Base-by-base conservation (phyloP, 805 yeast genomes). In the Nakazawaea holstii region DNA sequence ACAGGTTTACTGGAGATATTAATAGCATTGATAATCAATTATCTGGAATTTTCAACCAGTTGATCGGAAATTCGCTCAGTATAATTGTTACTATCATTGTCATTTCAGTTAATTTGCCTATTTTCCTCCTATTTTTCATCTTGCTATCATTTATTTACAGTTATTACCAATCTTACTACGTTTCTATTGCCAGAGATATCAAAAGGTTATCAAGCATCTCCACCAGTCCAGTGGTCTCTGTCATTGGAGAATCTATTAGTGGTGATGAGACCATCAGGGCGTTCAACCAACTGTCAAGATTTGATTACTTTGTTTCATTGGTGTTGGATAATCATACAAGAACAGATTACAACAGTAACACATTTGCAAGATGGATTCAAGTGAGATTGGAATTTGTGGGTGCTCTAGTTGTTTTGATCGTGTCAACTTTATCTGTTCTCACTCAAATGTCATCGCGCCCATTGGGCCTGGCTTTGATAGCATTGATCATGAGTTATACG, bases 231-330 rank as follows among this genome's bases (percentile, higher is more conserved):
- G 80, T 88, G n/a, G 85, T 77, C 68, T 85, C 95, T 0, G 89
- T 85, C 54, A 73, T 90, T 53, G 91, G 87, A 59, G 97, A 90
- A 59, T 81, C 90, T 2, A 66, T 90, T 41, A 75, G 74, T 31
- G 97, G 97, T 10, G 77, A 84, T 24, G 79, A 80, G 41, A 90
- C 95, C 1, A 81, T 90, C 48, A 72, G 84, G 40, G 96, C 96
- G 0, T 91, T 76, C 58, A 69, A 73, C n/a, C 95, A 87, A 53
- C 64, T 64, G 27, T 72, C 69, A 4, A 70, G 95, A 49, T 90
- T 89, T 64, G 67, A 69, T 24, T 75, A 63, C 57, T 71, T 79
- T 49, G 84, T 83, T 59, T 61, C 65, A 30, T 66, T 71, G 15
- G 72, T 74, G 51, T 64, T 80, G 49, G 80, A 80, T 59, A 67